Evolutionary conservation across 2,329 filamentous ascomycete species (phyloP).

Genomic region (Fonsecaea multimorphosa): DNA sequence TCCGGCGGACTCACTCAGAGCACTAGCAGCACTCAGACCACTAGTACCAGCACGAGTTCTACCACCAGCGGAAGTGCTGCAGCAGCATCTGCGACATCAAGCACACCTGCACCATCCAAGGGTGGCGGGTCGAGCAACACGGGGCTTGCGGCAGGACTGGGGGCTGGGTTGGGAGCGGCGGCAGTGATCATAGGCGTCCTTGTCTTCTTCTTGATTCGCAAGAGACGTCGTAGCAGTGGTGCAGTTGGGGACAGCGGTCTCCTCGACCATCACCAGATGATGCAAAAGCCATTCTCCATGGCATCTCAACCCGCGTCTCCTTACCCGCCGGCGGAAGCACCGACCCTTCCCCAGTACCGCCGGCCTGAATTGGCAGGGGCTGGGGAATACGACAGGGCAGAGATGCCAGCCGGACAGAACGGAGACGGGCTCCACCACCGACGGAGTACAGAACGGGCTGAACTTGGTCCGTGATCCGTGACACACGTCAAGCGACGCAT

Average conservation of each 20-base stretch:
- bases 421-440: not conserved
- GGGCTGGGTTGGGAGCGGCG: conserved; percentile 22
- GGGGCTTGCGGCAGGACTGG: conserved; percentile 25
- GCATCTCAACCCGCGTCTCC: not conserved
- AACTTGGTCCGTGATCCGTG: conserved; percentile 2
- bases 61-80: conserved; percentile 7
- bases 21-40: not conserved
- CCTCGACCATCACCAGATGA: not conserved
- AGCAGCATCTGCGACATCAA: conserved; percentile 11
- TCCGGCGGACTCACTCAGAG: not conserved
- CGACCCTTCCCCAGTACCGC: not conserved
- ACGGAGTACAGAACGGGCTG: not conserved
- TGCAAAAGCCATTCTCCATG: not conserved
- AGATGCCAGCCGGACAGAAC: conserved; percentile 2
- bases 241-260: not conserved
- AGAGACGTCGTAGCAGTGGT: conserved; percentile 8
- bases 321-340: not conserved
- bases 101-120: conserved; percentile 1
- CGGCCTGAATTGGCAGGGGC: conserved; percentile 21
- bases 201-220: conserved; percentile 22
- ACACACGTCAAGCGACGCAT: not conserved
- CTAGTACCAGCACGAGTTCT: not conserved
- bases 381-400: conserved; percentile 13
- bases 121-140: conserved; percentile 20
- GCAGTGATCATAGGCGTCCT: conserved; percentile 25